Evolutionary conservation across 768 basidiomycete species (phyloP).

Genomic region (Epithele typhae): DNA sequence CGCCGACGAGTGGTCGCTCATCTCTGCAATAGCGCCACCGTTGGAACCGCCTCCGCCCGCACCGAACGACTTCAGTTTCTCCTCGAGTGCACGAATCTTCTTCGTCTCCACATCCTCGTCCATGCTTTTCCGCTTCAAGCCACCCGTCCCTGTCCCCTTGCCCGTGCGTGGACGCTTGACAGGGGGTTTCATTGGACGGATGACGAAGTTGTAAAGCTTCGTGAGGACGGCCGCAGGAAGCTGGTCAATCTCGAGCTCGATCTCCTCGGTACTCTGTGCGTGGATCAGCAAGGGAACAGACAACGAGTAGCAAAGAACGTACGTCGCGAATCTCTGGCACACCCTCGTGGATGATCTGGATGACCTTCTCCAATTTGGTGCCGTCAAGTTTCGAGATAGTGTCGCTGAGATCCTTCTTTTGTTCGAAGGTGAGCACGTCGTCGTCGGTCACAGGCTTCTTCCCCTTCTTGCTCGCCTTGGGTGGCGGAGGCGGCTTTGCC

Average conservation of each 20-base stretch:
- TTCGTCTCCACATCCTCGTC: constrained; percentile 95
- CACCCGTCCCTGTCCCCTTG: constrained; percentile 84
- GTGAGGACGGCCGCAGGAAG: constrained; percentile 84
- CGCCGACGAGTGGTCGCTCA: constrained; percentile 72
- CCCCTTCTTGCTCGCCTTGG: constrained; percentile 52
- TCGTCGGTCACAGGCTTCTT: constrained; percentile 71
- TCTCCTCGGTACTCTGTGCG: constrained; percentile 87
- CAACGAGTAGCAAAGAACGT: constrained; percentile 29
- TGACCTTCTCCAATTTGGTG: constrained; percentile 79
- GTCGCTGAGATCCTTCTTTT: constrained; percentile 98
- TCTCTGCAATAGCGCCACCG: constrained; percentile 23
- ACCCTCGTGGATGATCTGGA: constrained; percentile 92
- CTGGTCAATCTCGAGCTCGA: constrained; percentile 95
- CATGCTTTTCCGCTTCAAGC: constrained; percentile 92
- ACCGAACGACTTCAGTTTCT: constrained; percentile 82
- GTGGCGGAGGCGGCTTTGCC: constrained; percentile 41
- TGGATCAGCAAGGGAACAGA: constrained; percentile 1
- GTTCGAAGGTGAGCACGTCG: constrained; percentile 86
- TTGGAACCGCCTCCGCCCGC: constrained; percentile 31
- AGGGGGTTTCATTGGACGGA: constrained; percentile 65
- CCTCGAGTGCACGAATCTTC: constrained; percentile 89
- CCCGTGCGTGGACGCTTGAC: constrained; percentile 63
- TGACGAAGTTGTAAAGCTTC: constrained; percentile 93
- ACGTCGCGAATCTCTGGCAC: constrained; percentile 93
- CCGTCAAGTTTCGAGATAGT: constrained; percentile 87